Conservation (phyloP, 2,329 filamentous ascomycete genomes). For the Pyricularia grisea region DNA sequence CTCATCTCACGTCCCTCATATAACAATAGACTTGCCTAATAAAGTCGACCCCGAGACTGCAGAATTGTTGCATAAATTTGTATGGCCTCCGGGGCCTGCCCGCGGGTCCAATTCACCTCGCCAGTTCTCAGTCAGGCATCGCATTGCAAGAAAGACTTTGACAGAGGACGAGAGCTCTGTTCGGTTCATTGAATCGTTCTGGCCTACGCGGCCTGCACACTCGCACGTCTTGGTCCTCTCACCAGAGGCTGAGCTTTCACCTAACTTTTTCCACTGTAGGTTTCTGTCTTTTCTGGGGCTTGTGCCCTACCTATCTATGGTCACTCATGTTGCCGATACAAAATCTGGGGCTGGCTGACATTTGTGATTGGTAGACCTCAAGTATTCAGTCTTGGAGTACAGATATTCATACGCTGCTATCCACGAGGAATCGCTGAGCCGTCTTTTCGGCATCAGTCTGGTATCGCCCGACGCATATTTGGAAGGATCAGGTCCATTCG, state of each 20-base stretch:
- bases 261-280: slow-evolving; percentile 72
- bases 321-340: background rate
- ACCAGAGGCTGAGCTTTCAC: slow-evolving; percentile 69
- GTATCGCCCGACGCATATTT: slow-evolving; percentile 59
- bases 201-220: slow-evolving; percentile 53
- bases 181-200: slow-evolving; percentile 80
- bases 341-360: background rate
- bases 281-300: background rate
- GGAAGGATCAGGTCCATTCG: slow-evolving; percentile 49
- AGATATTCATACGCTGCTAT: slow-evolving; percentile 51
- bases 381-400: slow-evolving; percentile 69
- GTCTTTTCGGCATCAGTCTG: slow-evolving; percentile 71
- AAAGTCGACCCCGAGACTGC: slow-evolving; percentile 57
- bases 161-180: slow-evolving; percentile 63
- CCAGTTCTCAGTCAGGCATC: slow-evolving; percentile 62
- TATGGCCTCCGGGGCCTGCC: slow-evolving; percentile 51
- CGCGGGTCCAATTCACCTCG: slow-evolving; percentile 26
- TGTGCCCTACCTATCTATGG: background rate
- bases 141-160: slow-evolving; percentile 51
- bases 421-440: slow-evolving; percentile 34
- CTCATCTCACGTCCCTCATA: slow-evolving; percentile 56
- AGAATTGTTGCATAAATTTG: slow-evolving; percentile 51
- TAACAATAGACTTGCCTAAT: slow-evolving; percentile 77
- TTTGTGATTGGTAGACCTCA: slow-evolving; percentile 44
- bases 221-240: slow-evolving; percentile 81